Conservation (phyloP, 1,284 basidiomycete species). For the Leccinum angustisporum region DNA sequence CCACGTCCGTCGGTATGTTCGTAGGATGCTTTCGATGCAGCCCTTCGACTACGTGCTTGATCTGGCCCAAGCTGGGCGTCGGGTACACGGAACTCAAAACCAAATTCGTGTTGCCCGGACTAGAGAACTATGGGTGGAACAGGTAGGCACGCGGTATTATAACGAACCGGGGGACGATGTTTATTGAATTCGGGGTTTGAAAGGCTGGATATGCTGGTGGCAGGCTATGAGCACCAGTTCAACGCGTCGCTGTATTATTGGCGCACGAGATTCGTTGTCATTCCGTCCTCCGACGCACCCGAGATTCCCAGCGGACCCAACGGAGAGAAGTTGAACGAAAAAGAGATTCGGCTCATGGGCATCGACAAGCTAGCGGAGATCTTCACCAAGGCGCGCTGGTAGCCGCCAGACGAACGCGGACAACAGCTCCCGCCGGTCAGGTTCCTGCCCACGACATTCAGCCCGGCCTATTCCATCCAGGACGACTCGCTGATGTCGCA, state of each 20-base stretch:
- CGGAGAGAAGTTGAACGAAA: conserved; percentile 77
- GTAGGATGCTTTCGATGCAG: conserved; percentile 64
- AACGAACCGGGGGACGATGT: background rate
- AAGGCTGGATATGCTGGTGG: conserved; percentile 80
- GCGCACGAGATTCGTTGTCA: conserved; percentile 93
- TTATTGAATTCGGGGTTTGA: background rate
- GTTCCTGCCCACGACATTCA: conserved; percentile 79
- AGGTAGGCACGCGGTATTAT: conserved; percentile 42
- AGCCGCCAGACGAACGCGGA: conserved; percentile 57
- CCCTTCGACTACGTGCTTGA: conserved; percentile 84
- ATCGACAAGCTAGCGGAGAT: conserved; percentile 91
- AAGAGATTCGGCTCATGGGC: conserved; percentile 86
- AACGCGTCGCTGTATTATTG: conserved; percentile 86
- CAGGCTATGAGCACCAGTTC: conserved; percentile 82
- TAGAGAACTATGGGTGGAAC: conserved; percentile 84
- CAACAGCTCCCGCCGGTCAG: conserved; percentile 57
- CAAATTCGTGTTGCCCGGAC: conserved; percentile 75
- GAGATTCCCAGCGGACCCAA: conserved; percentile 52
- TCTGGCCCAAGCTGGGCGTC: conserved; percentile 89
- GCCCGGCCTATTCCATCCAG: conserved; percentile 73
- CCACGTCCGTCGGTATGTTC: conserved; percentile 85
- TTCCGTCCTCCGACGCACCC: conserved; percentile 78
- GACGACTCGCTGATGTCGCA: conserved; percentile 78
- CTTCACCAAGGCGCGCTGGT: conserved; percentile 81
- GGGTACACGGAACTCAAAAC: conserved; percentile 83